Evolutionary conservation across 768 basidiomycete genomes (phyloP), one percentile per base, ranked within the genome.

Genomic region (Thelephora ganbajun): DNA sequence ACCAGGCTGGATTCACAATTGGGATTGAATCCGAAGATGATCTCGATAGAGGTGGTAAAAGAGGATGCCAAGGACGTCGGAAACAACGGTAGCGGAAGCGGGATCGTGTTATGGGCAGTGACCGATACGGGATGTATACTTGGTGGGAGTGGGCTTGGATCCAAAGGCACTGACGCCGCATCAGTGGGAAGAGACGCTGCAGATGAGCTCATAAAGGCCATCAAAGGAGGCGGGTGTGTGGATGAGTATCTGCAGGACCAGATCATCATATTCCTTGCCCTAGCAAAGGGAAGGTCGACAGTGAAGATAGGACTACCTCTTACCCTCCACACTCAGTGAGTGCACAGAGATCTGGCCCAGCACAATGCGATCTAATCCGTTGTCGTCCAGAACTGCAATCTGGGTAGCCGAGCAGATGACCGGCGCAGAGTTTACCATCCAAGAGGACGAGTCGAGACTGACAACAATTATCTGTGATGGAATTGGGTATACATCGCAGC

Each of bases 171-270:
- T 44, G 56, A 67, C 12, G 69, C 76, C 0, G 61, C 60, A 44
- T 51, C 53, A 2, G 71, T 83, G 7, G 85, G 83, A 11, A 65
- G 68, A 37, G 70, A 71, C 48, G 84, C 85, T 16, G 84, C 79
- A 2, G 57, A 65, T 12, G 75, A 80, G 51, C 59, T 87, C 7
- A 55, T 76, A 33, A 65, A 65, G 49, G 83, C 77, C 43, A 55
- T 87, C 48, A 59, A 69, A 11, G 70, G 74, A n/a, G 80, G 70
- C 5, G 83, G 83, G 23, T 83, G 80, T 53, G 78, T 87, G 1
- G 86, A 89, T 51, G 85, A 73, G 49, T 65, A 72, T 56, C 48
- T 75, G 55, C 74, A 83, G 68, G 86, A 89, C 59, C 85, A 88
- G 56, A 79, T 87, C 16, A 76, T 87, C 42, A 73, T 87, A 34